Evolutionary conservation across 1,139 yeast species (phyloP), one percentile per base, ranked within the genome.

Genomic region (Geotrichum siamense): DNA sequence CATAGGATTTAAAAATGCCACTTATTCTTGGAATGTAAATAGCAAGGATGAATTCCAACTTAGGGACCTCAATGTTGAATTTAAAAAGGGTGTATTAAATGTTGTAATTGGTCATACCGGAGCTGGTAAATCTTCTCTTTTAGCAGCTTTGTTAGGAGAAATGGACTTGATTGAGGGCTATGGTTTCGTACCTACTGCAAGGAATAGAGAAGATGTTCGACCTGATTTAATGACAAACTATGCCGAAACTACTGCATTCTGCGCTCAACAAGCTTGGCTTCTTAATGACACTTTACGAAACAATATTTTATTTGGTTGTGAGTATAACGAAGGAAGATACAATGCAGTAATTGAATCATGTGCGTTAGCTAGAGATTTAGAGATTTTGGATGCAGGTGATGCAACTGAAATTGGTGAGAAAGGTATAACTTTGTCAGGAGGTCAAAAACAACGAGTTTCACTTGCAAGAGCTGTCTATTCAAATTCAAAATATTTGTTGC

Each of bases 191-290:
- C 97, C 97, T 1, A 87, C 89, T 48, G 72, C 76, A 21, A 71
- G 72, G 36, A 82, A 94, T 38, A 75, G 93, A 52, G 85, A 83
- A 48, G 83, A 77, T 41, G 69, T 83, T 47, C 67, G 73, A 25
- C 70, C 80, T 39, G 89, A 86, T 60, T 76, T 83, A 12, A 66
- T 62, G 38, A 82, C 93, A 49, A 96, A 96, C 0, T 71, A 82
- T 52, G 79, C 94, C 9, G 94, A 87, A 49, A 83, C 95, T 1
- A 91, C 87, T 43, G 96, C 97, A 1, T 91, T 85, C 63, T 91
- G 97, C 63, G 78, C 96, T 4, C 98, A 91, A 67, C 79, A 87
- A 50, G 93, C 97, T 9, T 91, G 97, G 97, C 72, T 91, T 54
- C 72, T 89, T 55, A 89, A 91, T 61, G 97, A 84, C 51, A 81